phyloP scores from a whole-genome alignment of 768 basidiomycete species.

The Russula sp. region DNA sequence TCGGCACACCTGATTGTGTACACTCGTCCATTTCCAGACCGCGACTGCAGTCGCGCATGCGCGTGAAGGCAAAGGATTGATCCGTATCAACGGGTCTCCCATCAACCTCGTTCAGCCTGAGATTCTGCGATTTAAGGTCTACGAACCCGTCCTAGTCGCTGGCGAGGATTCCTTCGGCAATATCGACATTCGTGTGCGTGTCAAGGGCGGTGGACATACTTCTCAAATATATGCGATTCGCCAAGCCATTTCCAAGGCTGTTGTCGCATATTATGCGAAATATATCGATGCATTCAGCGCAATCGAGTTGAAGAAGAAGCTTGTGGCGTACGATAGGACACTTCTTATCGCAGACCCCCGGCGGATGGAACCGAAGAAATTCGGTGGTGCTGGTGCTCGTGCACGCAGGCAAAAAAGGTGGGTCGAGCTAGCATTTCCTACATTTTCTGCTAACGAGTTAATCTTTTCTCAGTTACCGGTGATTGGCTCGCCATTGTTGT shows the following conservation, averaged over 20 bases:
- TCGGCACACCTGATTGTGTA: slow-evolving; percentile 6
- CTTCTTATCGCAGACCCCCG: slow-evolving; percentile 90
- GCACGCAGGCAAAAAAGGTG: slow-evolving; percentile 97
- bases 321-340: slow-evolving; percentile 91
- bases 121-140: slow-evolving; percentile 95
- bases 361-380: slow-evolving; percentile 99
- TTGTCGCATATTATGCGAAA: slow-evolving; percentile 98
- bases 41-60: slow-evolving; percentile 97
- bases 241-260: slow-evolving; percentile 95
- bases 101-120: slow-evolving; percentile 93
- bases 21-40: slow-evolving; percentile 48
- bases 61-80: slow-evolving; percentile 91
- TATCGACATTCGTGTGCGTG: slow-evolving; percentile 95
- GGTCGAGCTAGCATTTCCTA: slow-evolving; percentile 21
- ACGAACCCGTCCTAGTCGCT: slow-evolving; percentile 92
- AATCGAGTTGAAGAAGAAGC: slow-evolving; percentile 96
- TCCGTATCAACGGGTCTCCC: slow-evolving; percentile 95
- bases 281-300: slow-evolving; percentile 97
- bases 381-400: slow-evolving; percentile 97
- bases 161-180: slow-evolving; percentile 81
- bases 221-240: slow-evolving; percentile 99
- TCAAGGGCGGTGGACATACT: slow-evolving; percentile 98
- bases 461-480: slow-evolving; percentile 62
- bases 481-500: slow-evolving; percentile 35
- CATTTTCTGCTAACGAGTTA: not conserved